A percentile compares a stretch with the other conserved stretches of the same genome.
Conservation (phyloP, 192 early-diverging fungal genomes). For the Phlyctochytrium arcticum region DNA sequence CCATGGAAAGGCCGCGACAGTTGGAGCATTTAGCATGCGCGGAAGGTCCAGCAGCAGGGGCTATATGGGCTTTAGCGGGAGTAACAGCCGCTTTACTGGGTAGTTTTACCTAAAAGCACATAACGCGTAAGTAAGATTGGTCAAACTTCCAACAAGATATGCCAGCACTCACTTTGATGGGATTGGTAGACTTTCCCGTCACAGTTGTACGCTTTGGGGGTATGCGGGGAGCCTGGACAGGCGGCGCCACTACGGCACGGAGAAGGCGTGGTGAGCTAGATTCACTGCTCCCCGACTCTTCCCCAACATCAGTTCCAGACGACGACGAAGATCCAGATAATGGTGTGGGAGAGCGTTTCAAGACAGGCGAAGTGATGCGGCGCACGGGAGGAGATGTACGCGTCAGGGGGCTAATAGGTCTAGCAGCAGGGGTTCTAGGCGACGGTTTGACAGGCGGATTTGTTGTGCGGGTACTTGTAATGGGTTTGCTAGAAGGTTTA, state of each 20-base stretch:
- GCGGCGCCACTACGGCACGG: conserved; percentile 7
- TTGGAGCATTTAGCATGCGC: conserved; percentile 3
- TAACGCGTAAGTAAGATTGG: background rate
- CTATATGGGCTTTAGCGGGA: background rate
- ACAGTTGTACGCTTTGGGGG: background rate
- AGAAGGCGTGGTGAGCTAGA: conserved; percentile 6
- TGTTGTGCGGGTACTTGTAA: no score
- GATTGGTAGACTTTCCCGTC: background rate
- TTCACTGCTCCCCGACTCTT: background rate
- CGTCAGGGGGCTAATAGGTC: background rate
- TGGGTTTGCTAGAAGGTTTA: no score
- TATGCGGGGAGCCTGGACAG: conserved; percentile 4
- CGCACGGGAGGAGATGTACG: background rate
- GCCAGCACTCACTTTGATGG: background rate
- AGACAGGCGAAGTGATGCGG: background rate
- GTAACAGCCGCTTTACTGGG: background rate
- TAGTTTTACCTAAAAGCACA: conserved; percentile 11
- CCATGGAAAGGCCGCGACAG: background rate
- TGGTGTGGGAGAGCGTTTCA: background rate
- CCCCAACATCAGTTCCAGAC: background rate
- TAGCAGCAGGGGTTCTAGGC: background rate
- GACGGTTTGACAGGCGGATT: background rate
- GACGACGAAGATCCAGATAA: background rate
- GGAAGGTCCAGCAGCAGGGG: conserved; percentile 5
- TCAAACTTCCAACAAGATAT: background rate